Base-by-base conservation (phyloP, 345 rosid species). In the Citrus reticulata region DNA sequence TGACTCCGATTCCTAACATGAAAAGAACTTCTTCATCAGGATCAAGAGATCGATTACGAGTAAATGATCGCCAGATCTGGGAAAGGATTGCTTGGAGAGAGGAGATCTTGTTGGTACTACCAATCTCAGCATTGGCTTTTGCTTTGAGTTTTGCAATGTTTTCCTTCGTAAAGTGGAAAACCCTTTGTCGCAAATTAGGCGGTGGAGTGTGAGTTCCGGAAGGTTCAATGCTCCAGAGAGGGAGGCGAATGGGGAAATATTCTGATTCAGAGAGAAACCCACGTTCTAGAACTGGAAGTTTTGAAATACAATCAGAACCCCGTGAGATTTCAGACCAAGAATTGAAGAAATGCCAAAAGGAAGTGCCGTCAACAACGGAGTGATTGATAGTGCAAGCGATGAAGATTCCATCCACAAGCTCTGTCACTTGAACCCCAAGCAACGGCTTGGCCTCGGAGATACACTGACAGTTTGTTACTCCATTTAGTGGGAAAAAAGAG, bases 261-360 rank as follows among this genome's bases (percentile, higher is more conserved):
- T 42, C 49, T 42, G 49, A 42, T 42, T 42, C 49, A 42, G 49
- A 42, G 49, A 42, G 14, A 11, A 42, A 10, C 14, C 49, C 49
- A 42, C 14, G 49, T 2, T 9, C 16, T 4, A 85, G 59, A 68
- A 78, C 29, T 46, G 75, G 83, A 78, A 74, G 39, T 9, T 75
- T 75, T 6, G 66, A 64, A 29, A 78, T 14, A 30, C 30, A 67
- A 76, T 68, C 29, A 11, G 7, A 62, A 39, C 35, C 84, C 0
- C 74, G 85, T 39, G 71, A 85, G 71, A 85, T 85, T 58, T 83
- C 74, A 42, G 88, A 81, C 88, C 88, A 85, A 57, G 84, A 78
- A 4, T 87, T 87, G 49, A 84, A 63, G 68, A 87, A 87, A 64
- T 65, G 70, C 89, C 86, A 87, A 7, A 84, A 87, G 0, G 86